Percentiles rank a stretch among this genome's conserved stretches.
phyloP scores from a whole-genome alignment of 805 yeast species.

The Ogataea degrootiae region DNA sequence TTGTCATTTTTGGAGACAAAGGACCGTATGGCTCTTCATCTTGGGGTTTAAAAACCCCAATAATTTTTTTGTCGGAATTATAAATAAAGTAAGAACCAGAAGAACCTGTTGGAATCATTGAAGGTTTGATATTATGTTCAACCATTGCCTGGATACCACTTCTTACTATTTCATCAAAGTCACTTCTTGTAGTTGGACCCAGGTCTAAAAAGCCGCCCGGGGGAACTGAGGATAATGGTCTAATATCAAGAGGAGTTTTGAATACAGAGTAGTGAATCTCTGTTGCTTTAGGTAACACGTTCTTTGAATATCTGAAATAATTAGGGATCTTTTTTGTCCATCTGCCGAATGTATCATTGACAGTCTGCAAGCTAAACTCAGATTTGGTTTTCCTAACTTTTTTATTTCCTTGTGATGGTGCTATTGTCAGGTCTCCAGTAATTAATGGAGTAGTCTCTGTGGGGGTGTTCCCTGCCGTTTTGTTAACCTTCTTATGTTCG shows the following conservation, averaged over 20 bases:
- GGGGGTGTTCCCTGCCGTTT: background rate
- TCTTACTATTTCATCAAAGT: conserved; percentile 38
- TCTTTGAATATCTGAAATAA: conserved; percentile 8
- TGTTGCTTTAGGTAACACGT: conserved; percentile 21
- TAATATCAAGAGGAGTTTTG: conserved; percentile 33
- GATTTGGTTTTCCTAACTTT: background rate
- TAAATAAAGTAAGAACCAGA: conserved; percentile 66
- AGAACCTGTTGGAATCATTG: conserved; percentile 58
- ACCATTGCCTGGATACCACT: conserved; percentile 44
- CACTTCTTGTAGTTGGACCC: conserved; percentile 24
- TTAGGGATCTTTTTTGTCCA: conserved; percentile 14
- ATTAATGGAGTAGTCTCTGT: background rate
- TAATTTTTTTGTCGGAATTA: conserved; percentile 31
- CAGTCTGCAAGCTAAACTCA: conserved; percentile 4
- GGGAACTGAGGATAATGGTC: conserved; percentile 27
- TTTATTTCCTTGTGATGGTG: background rate
- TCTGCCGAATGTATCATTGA: conserved; percentile 10
- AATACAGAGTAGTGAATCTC: conserved; percentile 56
- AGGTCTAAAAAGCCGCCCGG: conserved; percentile 16
- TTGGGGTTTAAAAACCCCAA: conserved; percentile 71
- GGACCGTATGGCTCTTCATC: conserved; percentile 83
- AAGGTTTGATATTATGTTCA: conserved; percentile 37
- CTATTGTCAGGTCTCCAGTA: background rate
- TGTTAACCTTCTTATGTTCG: background rate
- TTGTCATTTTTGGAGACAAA: conserved; percentile 72